Evolutionary conservation across 1,139 yeast genomes (phyloP).

Genomic region (Suhomyces ambrosiae): DNA sequence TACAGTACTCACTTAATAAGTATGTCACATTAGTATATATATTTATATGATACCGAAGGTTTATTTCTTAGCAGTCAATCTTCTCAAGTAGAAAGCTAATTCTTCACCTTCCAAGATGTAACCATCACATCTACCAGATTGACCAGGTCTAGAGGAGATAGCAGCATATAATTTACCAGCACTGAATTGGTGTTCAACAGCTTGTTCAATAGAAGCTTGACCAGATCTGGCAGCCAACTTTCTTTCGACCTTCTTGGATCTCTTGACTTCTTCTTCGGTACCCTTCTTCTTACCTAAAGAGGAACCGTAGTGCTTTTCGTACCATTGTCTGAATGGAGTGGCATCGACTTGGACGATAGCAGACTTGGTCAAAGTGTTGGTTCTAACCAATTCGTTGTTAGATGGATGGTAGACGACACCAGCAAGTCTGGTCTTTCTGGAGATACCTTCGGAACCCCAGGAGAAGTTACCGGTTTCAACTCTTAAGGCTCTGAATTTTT

Average conservation of each 20-base stretch:
- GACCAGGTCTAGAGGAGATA: constrained; percentile 99
- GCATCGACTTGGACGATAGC: constrained; percentile 99
- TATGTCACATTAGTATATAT: constrained; percentile 5
- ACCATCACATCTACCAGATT: constrained; percentile 99
- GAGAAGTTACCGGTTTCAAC: constrained; percentile 99
- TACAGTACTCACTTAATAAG: constrained; percentile 2
- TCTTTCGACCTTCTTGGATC: constrained; percentile 84
- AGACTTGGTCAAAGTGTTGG: constrained; percentile 98
- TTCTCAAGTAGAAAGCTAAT: constrained; percentile 99
- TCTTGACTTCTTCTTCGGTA: constrained; percentile 56
- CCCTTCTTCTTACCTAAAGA: constrained; percentile 82
- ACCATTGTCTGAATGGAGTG: constrained; percentile 99
- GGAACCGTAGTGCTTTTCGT: constrained; percentile 96
- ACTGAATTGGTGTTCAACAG: constrained; percentile 94
- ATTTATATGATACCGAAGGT: constrained; percentile 17
- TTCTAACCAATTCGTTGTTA: constrained; percentile 99
- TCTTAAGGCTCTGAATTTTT: constrained; percentile 99
- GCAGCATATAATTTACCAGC: constrained; percentile 99
- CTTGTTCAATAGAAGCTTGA: constrained; percentile 79
- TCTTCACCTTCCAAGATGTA: constrained; percentile 99
- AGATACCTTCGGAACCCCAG: constrained; percentile 98
- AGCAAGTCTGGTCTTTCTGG: constrained; percentile 98
- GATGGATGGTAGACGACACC: constrained; percentile 99
- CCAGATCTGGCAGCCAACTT: constrained; percentile 91
- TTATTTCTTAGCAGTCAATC: constrained; percentile 99